These are phyloP conservation scores for Lactarius sanguifluus DNA, from an alignment of 768 basidiomycete genomes.

Conservation along the genomic window DNA sequence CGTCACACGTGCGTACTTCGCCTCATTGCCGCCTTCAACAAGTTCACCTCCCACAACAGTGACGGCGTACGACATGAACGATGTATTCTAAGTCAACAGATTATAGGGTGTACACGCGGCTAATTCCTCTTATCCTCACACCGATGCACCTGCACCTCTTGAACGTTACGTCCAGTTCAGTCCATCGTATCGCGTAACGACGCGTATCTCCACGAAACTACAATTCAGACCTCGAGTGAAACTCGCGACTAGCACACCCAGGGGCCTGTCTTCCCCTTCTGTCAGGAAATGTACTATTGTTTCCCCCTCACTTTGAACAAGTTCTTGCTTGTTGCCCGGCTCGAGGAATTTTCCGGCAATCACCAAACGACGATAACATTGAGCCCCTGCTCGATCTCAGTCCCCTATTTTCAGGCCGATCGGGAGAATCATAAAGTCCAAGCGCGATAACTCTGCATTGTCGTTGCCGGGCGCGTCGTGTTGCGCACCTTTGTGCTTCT, in stretches of 20 bases:
- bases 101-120: too few species aligned
- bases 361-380: background rate
- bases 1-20: background rate
- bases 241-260: too few species aligned
- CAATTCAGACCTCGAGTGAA: background rate
- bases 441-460: background rate
- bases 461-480: background rate
- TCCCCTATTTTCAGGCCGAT: slow-evolving; percentile 1
- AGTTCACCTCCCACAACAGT: background rate
- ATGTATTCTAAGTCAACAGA: background rate
- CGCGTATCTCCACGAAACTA: background rate
- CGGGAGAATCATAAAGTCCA: background rate
- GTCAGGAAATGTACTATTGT: background rate
- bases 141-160: too few species aligned
- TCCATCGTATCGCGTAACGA: too few species aligned
- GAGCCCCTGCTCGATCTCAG: background rate
- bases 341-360: background rate
- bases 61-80: background rate
- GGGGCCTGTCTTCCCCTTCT: too few species aligned
- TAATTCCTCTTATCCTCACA: too few species aligned
- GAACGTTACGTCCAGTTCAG: background rate
- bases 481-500: background rate
- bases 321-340: background rate
- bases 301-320: background rate
- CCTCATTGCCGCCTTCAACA: background rate